phyloP scores from a whole-genome alignment of 768 basidiomycete genomes.

The Termitomyces sp. region DNA sequence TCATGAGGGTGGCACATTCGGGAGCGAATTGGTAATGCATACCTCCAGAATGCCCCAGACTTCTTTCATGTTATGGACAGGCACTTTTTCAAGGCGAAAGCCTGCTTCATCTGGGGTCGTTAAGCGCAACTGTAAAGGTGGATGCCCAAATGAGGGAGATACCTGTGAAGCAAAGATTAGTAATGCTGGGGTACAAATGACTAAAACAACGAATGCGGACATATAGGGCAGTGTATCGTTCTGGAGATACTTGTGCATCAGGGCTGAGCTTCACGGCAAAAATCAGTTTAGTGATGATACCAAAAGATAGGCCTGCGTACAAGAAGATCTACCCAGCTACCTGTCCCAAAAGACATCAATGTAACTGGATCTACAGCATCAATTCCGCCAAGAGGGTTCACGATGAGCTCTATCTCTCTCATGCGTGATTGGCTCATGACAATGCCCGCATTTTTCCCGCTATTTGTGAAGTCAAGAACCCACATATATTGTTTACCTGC shows the following conservation, averaged over 20 bases:
- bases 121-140: slow-evolving; percentile 63
- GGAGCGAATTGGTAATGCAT: slow-evolving; percentile 5
- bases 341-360: slow-evolving; percentile 40
- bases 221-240: slow-evolving; percentile 63
- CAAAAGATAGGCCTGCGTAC: slow-evolving; percentile 27
- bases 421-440: slow-evolving; percentile 71
- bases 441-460: slow-evolving; percentile 46
- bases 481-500: slow-evolving; percentile 37
- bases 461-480: slow-evolving; percentile 69
- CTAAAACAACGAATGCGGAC: slow-evolving; percentile 35
- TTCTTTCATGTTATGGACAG: slow-evolving; percentile 66
- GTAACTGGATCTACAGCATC: slow-evolving; percentile 33
- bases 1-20: background rate
- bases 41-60: slow-evolving; percentile 76
- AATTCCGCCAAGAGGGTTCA: slow-evolving; percentile 50
- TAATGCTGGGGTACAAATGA: background rate
- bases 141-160: slow-evolving; percentile 63
- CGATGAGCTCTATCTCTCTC: slow-evolving; percentile 63
- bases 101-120: slow-evolving; percentile 71
- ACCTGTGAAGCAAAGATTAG: slow-evolving; percentile 29
- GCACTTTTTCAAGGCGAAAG: slow-evolving; percentile 64
- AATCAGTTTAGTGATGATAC: slow-evolving; percentile 1
- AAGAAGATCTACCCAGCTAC: slow-evolving; percentile 64
- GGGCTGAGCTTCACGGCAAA: slow-evolving; percentile 46
- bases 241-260: slow-evolving; percentile 38